Percentiles rank a stretch among this genome's conserved stretches.
These are phyloP conservation scores for Candida ulmi DNA, from an alignment of 805 yeast species.

Conservation along the genomic window DNA sequence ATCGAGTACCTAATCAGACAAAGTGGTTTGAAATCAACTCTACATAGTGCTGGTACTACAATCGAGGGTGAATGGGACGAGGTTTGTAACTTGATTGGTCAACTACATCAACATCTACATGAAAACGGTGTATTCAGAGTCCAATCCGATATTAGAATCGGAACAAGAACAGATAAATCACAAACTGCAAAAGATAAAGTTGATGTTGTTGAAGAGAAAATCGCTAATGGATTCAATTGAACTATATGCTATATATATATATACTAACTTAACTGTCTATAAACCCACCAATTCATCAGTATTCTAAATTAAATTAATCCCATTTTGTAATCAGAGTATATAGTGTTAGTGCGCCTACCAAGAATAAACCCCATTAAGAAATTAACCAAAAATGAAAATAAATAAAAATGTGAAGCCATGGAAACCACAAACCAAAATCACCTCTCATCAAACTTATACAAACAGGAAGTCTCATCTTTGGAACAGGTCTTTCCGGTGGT, in stretches of 20 bases:
- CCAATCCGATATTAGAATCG: slow-evolving; percentile 82
- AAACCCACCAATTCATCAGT: neutral
- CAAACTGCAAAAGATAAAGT: slow-evolving; percentile 74
- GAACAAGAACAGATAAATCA: slow-evolving; percentile 72
- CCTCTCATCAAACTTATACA: too few species aligned
- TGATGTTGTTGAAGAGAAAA: slow-evolving; percentile 53
- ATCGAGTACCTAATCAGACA: slow-evolving; percentile 60
- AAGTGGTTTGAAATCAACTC: slow-evolving; percentile 57
- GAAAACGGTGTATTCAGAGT: slow-evolving; percentile 68
- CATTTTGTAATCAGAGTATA: too few species aligned
- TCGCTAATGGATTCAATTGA: slow-evolving; percentile 18
- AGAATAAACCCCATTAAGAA: too few species aligned
- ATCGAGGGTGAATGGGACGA: slow-evolving; percentile 91
- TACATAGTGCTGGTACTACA: slow-evolving; percentile 92
- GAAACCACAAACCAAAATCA: neutral
- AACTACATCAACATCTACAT: slow-evolving; percentile 69
- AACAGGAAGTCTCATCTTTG: too few species aligned
- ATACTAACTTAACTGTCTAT: too few species aligned
- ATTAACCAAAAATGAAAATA: too few species aligned
- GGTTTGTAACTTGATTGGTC: slow-evolving; percentile 74
- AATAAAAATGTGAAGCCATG: too few species aligned
- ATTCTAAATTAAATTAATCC: too few species aligned
- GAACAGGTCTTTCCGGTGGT: too few species aligned
- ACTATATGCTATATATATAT: too few species aligned
- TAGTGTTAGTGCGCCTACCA: too few species aligned